phyloP scores from a whole-genome alignment of 192 early-diverging fungal genomes.

The Coemansia guatemalensis region DNA sequence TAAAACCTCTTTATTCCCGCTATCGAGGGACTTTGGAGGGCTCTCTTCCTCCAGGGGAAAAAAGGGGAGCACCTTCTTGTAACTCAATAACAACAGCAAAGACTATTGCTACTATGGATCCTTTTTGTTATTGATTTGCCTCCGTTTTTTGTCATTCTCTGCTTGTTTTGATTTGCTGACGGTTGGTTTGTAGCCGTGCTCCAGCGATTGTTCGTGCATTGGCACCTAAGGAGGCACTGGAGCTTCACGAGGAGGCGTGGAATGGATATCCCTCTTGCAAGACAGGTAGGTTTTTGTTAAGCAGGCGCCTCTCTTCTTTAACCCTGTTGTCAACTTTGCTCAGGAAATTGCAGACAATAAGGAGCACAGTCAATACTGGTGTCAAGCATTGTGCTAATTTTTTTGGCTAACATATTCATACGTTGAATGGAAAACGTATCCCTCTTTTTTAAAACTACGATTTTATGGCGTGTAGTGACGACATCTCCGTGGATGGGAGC shows the following conservation, averaged over 20 bases:
- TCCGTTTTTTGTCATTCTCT: background rate
- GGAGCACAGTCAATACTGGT: too few species aligned
- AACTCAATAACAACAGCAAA: too few species aligned
- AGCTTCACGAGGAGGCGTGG: constrained; percentile 80
- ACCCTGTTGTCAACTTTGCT: too few species aligned
- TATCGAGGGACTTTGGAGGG: too few species aligned
- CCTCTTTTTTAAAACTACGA: background rate
- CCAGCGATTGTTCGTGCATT: constrained; percentile 63
- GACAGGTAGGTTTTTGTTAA: constrained; percentile 33
- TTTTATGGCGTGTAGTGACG: constrained; percentile 23
- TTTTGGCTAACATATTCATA: background rate
- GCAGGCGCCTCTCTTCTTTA: too few species aligned
- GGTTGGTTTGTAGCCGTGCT: constrained; percentile 50
- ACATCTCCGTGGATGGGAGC: constrained; percentile 72
- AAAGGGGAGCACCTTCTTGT: too few species aligned
- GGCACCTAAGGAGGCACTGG: constrained; percentile 63
- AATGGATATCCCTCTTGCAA: constrained; percentile 75
- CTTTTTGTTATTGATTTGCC: background rate
- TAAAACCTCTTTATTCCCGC: too few species aligned
- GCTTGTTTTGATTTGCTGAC: constrained; percentile 1
- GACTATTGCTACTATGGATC: too few species aligned
- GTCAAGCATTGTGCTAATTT: constrained; percentile 8
- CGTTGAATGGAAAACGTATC: background rate
- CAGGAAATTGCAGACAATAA: too few species aligned
- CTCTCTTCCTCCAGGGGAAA: too few species aligned